Evolutionary conservation across 2,329 filamentous ascomycete species (phyloP), one percentile per base, ranked within the genome.

Genomic region (Ophiostoma novo-ulmi): DNA sequence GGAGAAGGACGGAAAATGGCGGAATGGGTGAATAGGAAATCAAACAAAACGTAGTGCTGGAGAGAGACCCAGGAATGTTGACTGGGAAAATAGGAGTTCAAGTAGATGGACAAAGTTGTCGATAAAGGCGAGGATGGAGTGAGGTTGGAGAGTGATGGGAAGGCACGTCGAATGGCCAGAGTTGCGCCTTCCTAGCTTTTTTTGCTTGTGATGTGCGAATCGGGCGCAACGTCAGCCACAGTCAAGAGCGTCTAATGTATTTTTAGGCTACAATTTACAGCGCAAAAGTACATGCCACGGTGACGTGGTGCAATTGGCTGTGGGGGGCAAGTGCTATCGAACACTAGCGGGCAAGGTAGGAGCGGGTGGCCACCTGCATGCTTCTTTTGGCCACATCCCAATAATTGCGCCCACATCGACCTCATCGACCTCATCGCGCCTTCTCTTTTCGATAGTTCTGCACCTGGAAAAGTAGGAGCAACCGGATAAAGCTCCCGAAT

Each of bases 151-250:
- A 31, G n/a, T 17, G 39, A 55, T 44, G 55, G 55, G 39, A 66
- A 26, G 68, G 67, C 41, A 66, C 41, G 70, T 26, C 61, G 70
- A 69, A 58, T 69, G 61, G 70, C 61, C 61, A 69, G 70, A 44
- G 48, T 65, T 48, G 70, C 67, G 39, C 70, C 63, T 71, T 66
- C 70, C 66, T 61, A 26, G 31, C 61, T 22, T 26, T 65, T 69
- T 69, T 71, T 66, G 67, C 70, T 69, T 71, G 70, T 71, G 70
- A 71, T 48, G 58, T 38, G 3, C 26, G 26, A 31, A 26, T 58
- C 52, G 52, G 52, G 52, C 52, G 52, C 52, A 58, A 31, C 52
- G 52, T 17, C 52, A 58, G 52, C 52, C 52, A 58, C 52, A 58
- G 52, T 58, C 52, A 5, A 58, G 52, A 58, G 52, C 52, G 52